A percentile compares a stretch with the other conserved stretches of the same genome.
These are phyloP conservation scores for Zoysia japonica DNA, from an alignment of 176 grass and related monocot species.

Conservation along the genomic window DNA sequence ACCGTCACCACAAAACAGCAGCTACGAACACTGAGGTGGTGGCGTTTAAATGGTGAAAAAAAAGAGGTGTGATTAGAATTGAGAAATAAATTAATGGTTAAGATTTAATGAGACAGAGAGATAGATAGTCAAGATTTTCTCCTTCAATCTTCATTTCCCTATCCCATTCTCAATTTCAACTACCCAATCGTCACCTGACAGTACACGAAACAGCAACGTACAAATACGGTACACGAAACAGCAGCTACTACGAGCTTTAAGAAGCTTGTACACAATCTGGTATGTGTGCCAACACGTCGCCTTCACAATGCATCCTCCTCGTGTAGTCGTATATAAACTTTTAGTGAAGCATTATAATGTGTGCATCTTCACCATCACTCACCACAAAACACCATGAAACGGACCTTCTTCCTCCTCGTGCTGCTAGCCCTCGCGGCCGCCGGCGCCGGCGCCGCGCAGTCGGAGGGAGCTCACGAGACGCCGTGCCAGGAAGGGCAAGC, in stretches of 20 bases:
- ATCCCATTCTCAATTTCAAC: no score
- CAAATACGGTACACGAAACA: slow-evolving; percentile 5
- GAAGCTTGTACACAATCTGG: background rate
- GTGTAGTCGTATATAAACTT: background rate
- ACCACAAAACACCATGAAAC: background rate
- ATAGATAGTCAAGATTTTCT: no score
- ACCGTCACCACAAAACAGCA: no score
- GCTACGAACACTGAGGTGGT: no score
- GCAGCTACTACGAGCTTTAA: background rate
- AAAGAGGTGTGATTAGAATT: no score
- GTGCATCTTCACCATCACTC: background rate
- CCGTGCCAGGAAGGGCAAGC: background rate
- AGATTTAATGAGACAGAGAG: no score
- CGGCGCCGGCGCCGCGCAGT: background rate
- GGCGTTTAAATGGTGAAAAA: no score
- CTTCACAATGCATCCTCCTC: background rate
- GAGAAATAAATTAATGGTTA: no score
- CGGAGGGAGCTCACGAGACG: background rate
- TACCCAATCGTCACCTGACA: no score
- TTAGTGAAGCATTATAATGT: background rate
- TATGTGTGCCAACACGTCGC: background rate
- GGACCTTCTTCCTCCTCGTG: slow-evolving; percentile 3
- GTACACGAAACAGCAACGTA: no score
- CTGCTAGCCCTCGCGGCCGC: background rate
- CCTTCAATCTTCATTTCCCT: no score